Evolutionary conservation across 331 rosid genomes (phyloP).

Genomic region (Dryas integrifolia): DNA sequence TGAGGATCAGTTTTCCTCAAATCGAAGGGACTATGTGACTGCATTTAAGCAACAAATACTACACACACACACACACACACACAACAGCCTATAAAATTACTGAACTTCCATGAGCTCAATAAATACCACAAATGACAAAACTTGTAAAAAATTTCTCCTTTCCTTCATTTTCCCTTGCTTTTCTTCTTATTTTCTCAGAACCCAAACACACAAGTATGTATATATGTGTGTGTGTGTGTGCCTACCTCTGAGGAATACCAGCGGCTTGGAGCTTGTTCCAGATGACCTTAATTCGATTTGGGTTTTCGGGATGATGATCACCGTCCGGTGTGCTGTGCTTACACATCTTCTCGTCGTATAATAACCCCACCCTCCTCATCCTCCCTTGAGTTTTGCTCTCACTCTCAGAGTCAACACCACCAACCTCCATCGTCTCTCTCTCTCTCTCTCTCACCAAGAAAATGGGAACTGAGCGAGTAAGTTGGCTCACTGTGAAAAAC

Average conservation of each 20-base stretch:
- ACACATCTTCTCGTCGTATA: slow-evolving; percentile 84
- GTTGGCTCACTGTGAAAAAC: neutral
- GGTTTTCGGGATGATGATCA: slow-evolving; percentile 67
- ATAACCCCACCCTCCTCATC: slow-evolving; percentile 49
- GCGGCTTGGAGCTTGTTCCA: slow-evolving; percentile 68
- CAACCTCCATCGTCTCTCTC: slow-evolving; percentile 12
- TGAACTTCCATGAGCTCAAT: neutral
- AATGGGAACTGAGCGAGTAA: neutral
- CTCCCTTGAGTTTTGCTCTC: slow-evolving; percentile 30
- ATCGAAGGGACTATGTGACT: neutral
- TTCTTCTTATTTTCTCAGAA: slow-evolving; percentile 3
- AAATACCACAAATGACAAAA: neutral
- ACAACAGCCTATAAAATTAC: neutral
- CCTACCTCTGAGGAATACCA: slow-evolving; percentile 56
- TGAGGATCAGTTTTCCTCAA: neutral
- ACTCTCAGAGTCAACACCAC: neutral
- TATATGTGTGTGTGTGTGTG: neutral
- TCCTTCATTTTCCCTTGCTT: neutral
- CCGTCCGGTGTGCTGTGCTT: slow-evolving; percentile 48
- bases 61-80: neutral
- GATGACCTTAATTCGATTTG: slow-evolving; percentile 60
- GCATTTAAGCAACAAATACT: neutral
- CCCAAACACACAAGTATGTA: neutral
- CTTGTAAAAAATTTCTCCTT: neutral
- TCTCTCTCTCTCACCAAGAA: neutral